These are phyloP conservation scores for Rhodotorula sp. DNA, from an alignment of 1,284 basidiomycete species.

Conservation along the genomic window DNA sequence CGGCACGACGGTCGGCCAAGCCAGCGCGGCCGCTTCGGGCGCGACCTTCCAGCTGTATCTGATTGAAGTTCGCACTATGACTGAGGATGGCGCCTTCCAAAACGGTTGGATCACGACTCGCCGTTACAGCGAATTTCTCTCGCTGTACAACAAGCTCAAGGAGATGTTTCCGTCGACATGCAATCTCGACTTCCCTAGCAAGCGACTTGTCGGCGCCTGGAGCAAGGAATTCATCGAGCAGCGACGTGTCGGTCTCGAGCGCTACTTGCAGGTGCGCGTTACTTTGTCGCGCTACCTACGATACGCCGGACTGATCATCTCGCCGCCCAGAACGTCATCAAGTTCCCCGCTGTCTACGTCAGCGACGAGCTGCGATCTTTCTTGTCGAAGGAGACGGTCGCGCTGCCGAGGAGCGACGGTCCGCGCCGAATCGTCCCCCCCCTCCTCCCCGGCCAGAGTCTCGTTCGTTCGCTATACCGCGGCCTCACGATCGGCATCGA, in stretches of 20 bases:
- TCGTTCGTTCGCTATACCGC: conserved; percentile 79
- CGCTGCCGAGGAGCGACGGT: conserved; percentile 27
- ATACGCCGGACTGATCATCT: too few relatives aligned
- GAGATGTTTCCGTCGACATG: conserved; percentile 68
- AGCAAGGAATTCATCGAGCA: conserved; percentile 81
- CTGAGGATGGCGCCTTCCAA: conserved; percentile 66
- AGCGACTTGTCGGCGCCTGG: conserved; percentile 73
- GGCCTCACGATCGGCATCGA: conserved; percentile 88
- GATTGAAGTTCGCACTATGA: conserved; percentile 84
- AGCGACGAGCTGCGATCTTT: conserved; percentile 79
- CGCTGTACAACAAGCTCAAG: conserved; percentile 77
- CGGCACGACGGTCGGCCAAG: conserved; percentile 64
- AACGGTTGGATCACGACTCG: conserved; percentile 88
- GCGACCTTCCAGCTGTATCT: conserved; percentile 75
- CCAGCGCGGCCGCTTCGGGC: conserved; percentile 51
- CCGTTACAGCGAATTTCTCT: conserved; percentile 90
- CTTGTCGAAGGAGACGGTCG: conserved; percentile 67
- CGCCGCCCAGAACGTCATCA: conserved; percentile 62
- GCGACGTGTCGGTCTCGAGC: conserved; percentile 73
- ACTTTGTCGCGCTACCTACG: conserved; percentile 43
- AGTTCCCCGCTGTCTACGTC: conserved; percentile 72
- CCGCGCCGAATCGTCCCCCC: background rate
- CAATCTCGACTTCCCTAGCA: conserved; percentile 80
- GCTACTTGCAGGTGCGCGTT: conserved; percentile 69
- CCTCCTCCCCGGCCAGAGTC: conserved; percentile 61